Evolutionary conservation across 805 yeast species (phyloP), one percentile per base, ranked within the genome.

Genomic region (Sungouiozyma intestinalis): DNA sequence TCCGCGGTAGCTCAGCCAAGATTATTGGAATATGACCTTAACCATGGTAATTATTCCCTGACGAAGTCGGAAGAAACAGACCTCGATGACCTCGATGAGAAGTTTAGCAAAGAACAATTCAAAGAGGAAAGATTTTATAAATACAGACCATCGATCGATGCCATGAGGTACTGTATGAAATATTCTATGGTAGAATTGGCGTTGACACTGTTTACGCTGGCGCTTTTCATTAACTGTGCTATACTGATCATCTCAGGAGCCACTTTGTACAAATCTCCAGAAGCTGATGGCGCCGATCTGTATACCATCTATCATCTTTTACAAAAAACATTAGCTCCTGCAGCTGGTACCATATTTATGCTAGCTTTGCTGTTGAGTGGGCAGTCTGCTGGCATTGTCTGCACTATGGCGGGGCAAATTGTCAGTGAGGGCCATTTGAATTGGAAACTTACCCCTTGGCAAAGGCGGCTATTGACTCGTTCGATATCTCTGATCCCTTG

Each of bases 351-450:
- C 1, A 62, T 86, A 0, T 88, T 88, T 64, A 86, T 86, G 73
- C 59, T 85, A 41, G 96, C 96, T 0, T 68, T 88, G 51, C 66
- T 88, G 33, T 74, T 84, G 45, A 81, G 92, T 44, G 96, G 96
- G 4, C 87, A 84, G 54, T 81, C 88, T 37, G 95, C 96, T 0
- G 95, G 96, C 39, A 77, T 88, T 35, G 88, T 87, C 2, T 87
- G 96, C 59, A 88, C 97, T 0, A 81, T 88, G 65, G 85, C 94
- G 0, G 96, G 96, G 8, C 94, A 88, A 62, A 79, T 88, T 51
- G 95, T 88, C 2, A 76, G 86, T 50, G 97, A 88, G 59, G 97
- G 97, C 1, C 90, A 85, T 54, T 66, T 88, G 33, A 73, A 79
- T 41, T 87, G 96, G 95, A 76, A 73, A 2, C 49, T 85, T 35